Conservation (phyloP, 345 rosid species). For the Salix koriyanagi region DNA sequence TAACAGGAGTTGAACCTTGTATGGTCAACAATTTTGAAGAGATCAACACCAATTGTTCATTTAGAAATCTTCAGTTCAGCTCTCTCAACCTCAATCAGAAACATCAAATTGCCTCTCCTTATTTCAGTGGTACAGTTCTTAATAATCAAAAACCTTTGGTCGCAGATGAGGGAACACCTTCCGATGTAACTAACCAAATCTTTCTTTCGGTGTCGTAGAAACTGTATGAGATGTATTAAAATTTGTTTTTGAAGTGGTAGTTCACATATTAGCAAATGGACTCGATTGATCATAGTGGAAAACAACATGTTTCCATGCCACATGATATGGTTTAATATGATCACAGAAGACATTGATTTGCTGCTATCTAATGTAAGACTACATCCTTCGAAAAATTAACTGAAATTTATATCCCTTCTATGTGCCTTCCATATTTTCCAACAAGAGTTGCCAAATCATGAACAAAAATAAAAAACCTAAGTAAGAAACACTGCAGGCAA, state of each 20-base stretch:
- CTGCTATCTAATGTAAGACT: not conserved
- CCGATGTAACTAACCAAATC: not conserved
- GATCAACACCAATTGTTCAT: not conserved
- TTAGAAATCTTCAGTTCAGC: not conserved
- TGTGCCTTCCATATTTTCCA: not conserved
- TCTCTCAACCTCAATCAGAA: not conserved
- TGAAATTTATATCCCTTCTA: not conserved
- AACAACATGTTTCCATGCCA: not conserved
- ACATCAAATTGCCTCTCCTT: not conserved
- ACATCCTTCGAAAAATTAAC: not conserved
- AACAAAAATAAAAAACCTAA: not conserved
- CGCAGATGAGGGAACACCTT: not conserved
- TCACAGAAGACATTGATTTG: not conserved
- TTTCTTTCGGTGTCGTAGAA: not conserved
- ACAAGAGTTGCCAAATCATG: not conserved
- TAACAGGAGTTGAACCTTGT: not conserved
- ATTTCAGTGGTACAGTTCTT: not conserved
- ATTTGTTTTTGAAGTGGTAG: not conserved
- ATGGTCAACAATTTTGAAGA: not conserved
- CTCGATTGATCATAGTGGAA: not conserved
- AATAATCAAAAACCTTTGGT: not conserved
- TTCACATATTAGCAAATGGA: not conserved
- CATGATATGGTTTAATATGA: not conserved
- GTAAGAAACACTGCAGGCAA: not conserved
- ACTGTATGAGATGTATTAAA: too few species aligned